These are phyloP conservation scores for Ophiostoma fasciatum DNA, from an alignment of 2,329 filamentous ascomycete species.

Conservation along the genomic window DNA sequence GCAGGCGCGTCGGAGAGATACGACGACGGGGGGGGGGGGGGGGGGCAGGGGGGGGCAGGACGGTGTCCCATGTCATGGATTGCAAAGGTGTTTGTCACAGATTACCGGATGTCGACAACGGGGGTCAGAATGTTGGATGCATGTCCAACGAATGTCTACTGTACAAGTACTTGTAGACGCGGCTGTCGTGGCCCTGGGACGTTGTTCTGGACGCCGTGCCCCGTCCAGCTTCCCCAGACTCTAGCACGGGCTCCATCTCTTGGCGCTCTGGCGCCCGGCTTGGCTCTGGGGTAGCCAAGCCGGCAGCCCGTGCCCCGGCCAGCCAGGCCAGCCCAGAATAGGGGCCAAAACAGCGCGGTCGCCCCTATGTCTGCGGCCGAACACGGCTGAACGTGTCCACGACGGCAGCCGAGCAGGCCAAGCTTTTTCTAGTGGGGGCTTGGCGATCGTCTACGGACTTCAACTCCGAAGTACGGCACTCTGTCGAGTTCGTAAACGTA, in stretches of 20 bases:
- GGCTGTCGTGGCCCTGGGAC: background rate
- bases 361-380: no score
- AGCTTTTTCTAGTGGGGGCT: no score
- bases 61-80: background rate
- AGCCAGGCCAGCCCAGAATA: background rate
- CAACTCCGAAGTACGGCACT: no score
- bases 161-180: no score
- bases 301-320: no score
- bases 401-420: no score
- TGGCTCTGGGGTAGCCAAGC: constrained; percentile 3
- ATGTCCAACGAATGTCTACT: no score
- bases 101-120: background rate
- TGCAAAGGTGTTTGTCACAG: background rate
- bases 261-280: constrained; percentile 2
- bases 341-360: background rate
- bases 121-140: no score
- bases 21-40: background rate
- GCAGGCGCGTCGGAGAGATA: background rate
- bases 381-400: no score
- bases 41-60: background rate
- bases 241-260: background rate
- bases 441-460: no score
- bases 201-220: background rate
- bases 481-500: no score
- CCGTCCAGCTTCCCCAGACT: background rate